Conservation (phyloP, 177 flowering plant species). For the Tripterygium wilfordii region DNA sequence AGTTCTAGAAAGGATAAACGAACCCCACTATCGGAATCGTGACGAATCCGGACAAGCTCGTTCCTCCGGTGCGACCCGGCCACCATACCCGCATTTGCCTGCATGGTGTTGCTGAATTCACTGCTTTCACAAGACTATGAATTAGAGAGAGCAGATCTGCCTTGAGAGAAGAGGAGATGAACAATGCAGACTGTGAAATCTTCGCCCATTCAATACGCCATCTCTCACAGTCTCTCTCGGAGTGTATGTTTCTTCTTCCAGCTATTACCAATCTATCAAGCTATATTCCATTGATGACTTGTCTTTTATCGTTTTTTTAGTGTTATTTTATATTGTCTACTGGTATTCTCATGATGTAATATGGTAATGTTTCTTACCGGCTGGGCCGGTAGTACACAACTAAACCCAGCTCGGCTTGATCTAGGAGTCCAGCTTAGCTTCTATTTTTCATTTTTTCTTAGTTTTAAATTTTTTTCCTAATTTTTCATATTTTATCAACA, state of each 20-base stretch:
- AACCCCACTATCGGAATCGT: slow-evolving; percentile 79
- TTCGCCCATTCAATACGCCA: slow-evolving; percentile 29
- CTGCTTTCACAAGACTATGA: not conserved
- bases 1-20: slow-evolving; percentile 4
- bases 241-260: not conserved
- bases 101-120: slow-evolving; percentile 37
- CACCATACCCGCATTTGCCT: slow-evolving; percentile 74
- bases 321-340: too few species aligned
- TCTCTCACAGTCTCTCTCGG: slow-evolving; percentile 13
- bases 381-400: slow-evolving; percentile 14
- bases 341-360: too few species aligned
- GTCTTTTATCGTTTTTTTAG: slow-evolving; percentile 3
- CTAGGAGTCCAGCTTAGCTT: not conserved
- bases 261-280: not conserved
- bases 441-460: not conserved
- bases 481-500: too few species aligned
- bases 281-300: slow-evolving; percentile 5
- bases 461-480: too few species aligned
- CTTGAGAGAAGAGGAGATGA: not conserved
- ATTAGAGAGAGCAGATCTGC: not conserved
- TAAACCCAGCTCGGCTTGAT: too few species aligned
- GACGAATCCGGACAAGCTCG: slow-evolving; percentile 72
- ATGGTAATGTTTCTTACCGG: slow-evolving; percentile 23
- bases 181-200: not conserved
- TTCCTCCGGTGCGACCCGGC: slow-evolving; percentile 84